phyloP scores from a whole-genome alignment of 345 rosid genomes.

The Aquilaria sinensis region DNA sequence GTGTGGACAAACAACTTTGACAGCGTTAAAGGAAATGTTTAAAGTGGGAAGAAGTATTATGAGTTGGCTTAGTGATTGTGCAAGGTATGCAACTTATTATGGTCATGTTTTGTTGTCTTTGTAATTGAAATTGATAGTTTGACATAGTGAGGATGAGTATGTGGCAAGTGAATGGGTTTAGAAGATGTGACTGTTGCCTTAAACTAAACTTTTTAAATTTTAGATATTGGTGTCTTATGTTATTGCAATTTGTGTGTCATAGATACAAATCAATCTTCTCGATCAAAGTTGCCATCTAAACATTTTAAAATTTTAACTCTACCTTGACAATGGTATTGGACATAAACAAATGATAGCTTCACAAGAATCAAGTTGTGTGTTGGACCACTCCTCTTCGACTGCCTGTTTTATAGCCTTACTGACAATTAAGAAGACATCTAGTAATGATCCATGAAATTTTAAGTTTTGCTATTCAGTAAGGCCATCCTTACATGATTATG shows the following conservation, averaged over 20 bases:
- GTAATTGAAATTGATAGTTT: too few relatives aligned
- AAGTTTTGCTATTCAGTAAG: not conserved
- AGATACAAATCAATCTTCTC: too few relatives aligned
- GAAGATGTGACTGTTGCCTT: too few relatives aligned
- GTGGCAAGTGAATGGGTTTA: too few relatives aligned
- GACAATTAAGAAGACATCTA: constrained; percentile 66
- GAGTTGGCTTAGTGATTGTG: constrained; percentile 97
- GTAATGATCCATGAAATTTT: constrained; percentile 38
- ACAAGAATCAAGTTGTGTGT: constrained; percentile 62
- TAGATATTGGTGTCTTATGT: too few relatives aligned
- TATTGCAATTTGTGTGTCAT: too few relatives aligned
- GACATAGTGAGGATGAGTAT: too few relatives aligned
- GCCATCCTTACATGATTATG: too few relatives aligned
- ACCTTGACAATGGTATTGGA: constrained; percentile 8
- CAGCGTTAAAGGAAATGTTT: constrained; percentile 94
- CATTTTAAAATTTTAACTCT: too few relatives aligned
- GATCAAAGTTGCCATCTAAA: too few relatives aligned
- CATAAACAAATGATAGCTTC: constrained; percentile 68
- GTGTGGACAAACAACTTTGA: constrained; percentile 66
- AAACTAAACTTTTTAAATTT: too few relatives aligned
- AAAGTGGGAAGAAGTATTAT: constrained; percentile 90
- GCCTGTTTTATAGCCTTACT: constrained; percentile 94
- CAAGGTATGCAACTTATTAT: constrained; percentile 53
- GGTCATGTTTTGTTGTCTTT: constrained; percentile 1
- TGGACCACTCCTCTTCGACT: constrained; percentile 98